Conservation (phyloP, 441 rosid species). For the Manihot esculenta region DNA sequence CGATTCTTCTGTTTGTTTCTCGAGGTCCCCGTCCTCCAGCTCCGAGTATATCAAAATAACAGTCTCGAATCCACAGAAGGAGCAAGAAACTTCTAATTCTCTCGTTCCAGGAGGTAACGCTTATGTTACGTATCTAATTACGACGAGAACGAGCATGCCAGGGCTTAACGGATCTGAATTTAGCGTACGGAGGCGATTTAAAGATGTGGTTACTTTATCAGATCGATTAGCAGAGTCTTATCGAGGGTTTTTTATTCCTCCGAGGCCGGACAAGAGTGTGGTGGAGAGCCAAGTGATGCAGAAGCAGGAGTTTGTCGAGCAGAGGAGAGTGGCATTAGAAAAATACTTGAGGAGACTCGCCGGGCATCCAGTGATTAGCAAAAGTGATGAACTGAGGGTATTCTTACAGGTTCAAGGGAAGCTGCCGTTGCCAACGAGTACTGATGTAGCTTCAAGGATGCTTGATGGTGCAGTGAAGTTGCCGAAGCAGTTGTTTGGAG, state of each 20-base stretch:
- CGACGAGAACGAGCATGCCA: conserved; percentile 69
- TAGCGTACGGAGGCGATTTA: conserved; percentile 71
- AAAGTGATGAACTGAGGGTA: conserved; percentile 74
- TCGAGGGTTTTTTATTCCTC: conserved; percentile 74
- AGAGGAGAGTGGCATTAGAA: conserved; percentile 76
- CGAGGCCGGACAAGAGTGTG: conserved; percentile 81
- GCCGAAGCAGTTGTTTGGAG: conserved; percentile 78
- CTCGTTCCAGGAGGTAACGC: conserved; percentile 76
- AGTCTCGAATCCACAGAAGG: conserved; percentile 79
- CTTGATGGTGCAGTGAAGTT: conserved; percentile 81
- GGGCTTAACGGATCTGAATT: conserved; percentile 62
- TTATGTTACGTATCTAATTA: conserved; percentile 65
- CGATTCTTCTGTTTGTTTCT: conserved; percentile 39
- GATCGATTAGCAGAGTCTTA: conserved; percentile 76
- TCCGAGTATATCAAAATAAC: conserved; percentile 62
- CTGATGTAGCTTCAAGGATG: conserved; percentile 87
- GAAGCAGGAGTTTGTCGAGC: conserved; percentile 89
- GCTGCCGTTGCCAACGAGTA: conserved; percentile 59
- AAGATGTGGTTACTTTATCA: conserved; percentile 70
- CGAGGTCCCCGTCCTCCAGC: conserved; percentile 53
- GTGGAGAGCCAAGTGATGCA: conserved; percentile 94
- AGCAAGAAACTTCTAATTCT: conserved; percentile 66
- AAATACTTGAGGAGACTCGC: conserved; percentile 69
- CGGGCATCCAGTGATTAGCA: conserved; percentile 63
- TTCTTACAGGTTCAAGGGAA: conserved; percentile 78